Base-by-base conservation (phyloP, 768 basidiomycete species). In the Boletus huronensis region DNA sequence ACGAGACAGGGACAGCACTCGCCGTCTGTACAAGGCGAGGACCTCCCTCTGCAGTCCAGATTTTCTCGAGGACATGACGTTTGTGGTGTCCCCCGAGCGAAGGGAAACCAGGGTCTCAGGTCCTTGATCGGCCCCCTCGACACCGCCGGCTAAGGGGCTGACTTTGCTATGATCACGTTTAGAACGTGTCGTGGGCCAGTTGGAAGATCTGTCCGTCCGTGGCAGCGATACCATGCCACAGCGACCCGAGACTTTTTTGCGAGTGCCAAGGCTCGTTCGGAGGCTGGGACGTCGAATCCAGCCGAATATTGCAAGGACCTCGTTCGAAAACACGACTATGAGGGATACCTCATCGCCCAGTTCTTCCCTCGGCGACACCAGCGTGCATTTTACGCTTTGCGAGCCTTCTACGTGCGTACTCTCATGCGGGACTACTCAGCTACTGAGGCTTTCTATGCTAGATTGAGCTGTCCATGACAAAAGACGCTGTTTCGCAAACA, bases 301-400 rank as follows among this genome's bases (percentile, higher is more conserved):
- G 65, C 71, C 16, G 76, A 75, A 41, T 91, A 90, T 64, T 94
- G 91, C 79, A 79, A 68, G 54, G 76, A 82, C 35, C 74, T 88
- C 52, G 85, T 93, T 50, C 83, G 77, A 55, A 87, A 83, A 72
- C 82, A 89, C 63, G 91, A 94, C 75, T 89, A 92, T 66, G 89
- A 92, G 48, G 84, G 87, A 16, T 91, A 79, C 65, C 75, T 94
- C 28, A 75, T 79, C 29, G 82, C 84, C 5, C 83, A 84, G 39
- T 82, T 89, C 67, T 93, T 82, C 64, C 87, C 90, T n/a, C 71
- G 72, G n/a, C 66, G 74, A n/a, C 61, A 77, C 53, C 84, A 82
- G 69, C 76, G 72, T 66, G 86, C 81, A 41, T 93, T 84, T 65
- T 87, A 87, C 61, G 90, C 90, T 7, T 70, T 93, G 52, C 85